Conservation (phyloP, 208 protist genomes). For the Leishmania mexicana region DNA sequence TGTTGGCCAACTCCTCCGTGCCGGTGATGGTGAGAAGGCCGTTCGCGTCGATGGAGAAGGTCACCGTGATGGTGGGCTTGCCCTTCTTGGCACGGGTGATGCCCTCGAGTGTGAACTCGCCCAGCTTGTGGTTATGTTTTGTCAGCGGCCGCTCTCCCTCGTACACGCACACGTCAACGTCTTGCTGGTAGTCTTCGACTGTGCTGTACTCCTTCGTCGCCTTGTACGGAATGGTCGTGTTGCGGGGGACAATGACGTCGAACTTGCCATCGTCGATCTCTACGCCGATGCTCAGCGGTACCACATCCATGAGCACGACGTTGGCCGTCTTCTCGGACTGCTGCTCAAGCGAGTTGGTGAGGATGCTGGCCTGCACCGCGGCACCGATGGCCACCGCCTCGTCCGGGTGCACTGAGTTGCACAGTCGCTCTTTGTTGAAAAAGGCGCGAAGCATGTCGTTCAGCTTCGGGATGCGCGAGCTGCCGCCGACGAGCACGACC, state of each 20-base stretch:
- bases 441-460: slow-evolving; percentile 76
- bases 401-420: slow-evolving; percentile 94
- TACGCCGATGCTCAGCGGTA: slow-evolving; percentile 96
- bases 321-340: slow-evolving; percentile 83
- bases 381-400: slow-evolving; percentile 99
- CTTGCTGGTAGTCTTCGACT: slow-evolving; percentile 97
- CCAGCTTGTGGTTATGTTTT: slow-evolving; percentile 99
- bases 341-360: slow-evolving; percentile 78
- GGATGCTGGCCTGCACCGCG: slow-evolving; percentile 98
- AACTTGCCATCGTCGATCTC: slow-evolving; percentile 96
- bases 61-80: slow-evolving; percentile 98
- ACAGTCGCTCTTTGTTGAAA: slow-evolving; percentile 86
- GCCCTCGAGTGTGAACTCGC: slow-evolving; percentile 89
- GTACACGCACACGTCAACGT: slow-evolving; percentile 99
- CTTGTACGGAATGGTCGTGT: slow-evolving; percentile 89
- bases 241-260: slow-evolving; percentile 87
- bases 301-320: slow-evolving; percentile 96
- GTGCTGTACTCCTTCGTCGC: slow-evolving; percentile 96
- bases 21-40: slow-evolving; percentile 98
- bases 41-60: slow-evolving; percentile 98
- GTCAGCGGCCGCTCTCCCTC: slow-evolving; percentile 99
- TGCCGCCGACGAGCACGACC: slow-evolving; percentile 96
- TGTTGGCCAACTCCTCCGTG: slow-evolving; percentile 93
- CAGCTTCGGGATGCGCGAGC: slow-evolving; percentile 98
- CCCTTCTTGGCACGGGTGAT: slow-evolving; percentile 97